Conservation (phyloP, 192 early-diverging fungal genomes). For the Coemansia furcata region DNA sequence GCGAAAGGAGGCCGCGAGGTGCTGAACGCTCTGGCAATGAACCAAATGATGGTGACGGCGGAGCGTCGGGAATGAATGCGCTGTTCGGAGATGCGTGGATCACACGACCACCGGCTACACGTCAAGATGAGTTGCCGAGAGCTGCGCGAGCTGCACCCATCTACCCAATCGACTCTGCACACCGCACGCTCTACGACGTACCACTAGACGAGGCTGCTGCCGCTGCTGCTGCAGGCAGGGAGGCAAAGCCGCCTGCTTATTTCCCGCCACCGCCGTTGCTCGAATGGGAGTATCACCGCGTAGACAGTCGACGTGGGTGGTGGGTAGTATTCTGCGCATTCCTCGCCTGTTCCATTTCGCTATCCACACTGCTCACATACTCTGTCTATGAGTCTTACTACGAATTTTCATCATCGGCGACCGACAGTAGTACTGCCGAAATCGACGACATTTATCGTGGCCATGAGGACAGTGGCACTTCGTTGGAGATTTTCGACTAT, state of each 20-base stretch:
- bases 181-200: constrained; percentile 16
- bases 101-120: constrained; percentile 10
- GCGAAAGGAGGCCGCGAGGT: not conserved
- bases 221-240: not conserved
- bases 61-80: constrained; percentile 12
- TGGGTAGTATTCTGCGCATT: constrained; percentile 25
- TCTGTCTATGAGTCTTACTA: constrained; percentile 39
- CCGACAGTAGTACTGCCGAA: not conserved
- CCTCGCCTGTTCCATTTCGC: constrained; percentile 20
- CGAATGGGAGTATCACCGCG: constrained; percentile 34
- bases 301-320: constrained; percentile 22
- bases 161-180: not conserved
- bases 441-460: constrained; percentile 4
- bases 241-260: not conserved
- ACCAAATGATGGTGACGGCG: not conserved
- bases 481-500: not conserved
- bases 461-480: not conserved
- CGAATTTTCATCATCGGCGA: not conserved
- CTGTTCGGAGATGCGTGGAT: constrained; percentile 37
- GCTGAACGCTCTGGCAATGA: not conserved
- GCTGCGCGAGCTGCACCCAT: not conserved
- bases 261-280: not conserved
- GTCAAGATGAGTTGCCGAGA: not conserved
- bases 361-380: constrained; percentile 36
- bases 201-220: constrained; percentile 3